Conservation (phyloP, 805 yeast species). For the Hanseniaspora taiwanica region DNA sequence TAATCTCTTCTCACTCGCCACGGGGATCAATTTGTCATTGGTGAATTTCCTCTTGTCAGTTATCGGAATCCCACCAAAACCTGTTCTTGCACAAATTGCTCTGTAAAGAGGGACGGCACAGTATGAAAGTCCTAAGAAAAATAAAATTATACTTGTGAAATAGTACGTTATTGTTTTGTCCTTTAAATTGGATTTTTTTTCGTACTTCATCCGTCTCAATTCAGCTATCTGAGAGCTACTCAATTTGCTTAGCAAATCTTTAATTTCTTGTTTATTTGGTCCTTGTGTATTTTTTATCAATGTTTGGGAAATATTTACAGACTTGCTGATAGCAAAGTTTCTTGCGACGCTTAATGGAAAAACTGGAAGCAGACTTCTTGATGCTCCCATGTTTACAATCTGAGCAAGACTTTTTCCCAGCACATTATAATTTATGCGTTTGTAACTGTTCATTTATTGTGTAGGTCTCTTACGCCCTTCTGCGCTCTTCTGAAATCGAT, state of each 20-base stretch:
- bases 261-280: neutral
- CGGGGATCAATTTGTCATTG: conserved; percentile 77
- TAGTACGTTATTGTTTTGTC: conserved; percentile 52
- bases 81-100: conserved; percentile 85
- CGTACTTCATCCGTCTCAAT: conserved; percentile 12
- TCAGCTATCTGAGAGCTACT: conserved; percentile 15
- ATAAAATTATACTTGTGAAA: conserved; percentile 51
- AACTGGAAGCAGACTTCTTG: too few species aligned
- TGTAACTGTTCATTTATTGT: too few species aligned
- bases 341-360: too few species aligned
- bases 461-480: too few species aligned
- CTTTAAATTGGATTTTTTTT: conserved; percentile 19
- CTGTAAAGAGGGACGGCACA: conserved; percentile 89
- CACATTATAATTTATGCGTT: too few species aligned
- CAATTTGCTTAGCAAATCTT: conserved; percentile 11
- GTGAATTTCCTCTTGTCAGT: conserved; percentile 74
- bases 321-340: too few species aligned
- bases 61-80: conserved; percentile 91
- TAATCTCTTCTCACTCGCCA: conserved; percentile 70
- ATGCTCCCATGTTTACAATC: too few species aligned
- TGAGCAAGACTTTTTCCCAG: too few species aligned
- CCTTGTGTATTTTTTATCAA: too few species aligned
- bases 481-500: too few species aligned
- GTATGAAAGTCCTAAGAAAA: conserved; percentile 67
- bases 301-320: too few species aligned